A percentile compares a stretch with the other conserved stretches of the same genome.
These are phyloP conservation scores for Holtermannia corniformis DNA, from an alignment of 768 basidiomycete species.

Conservation along the genomic window DNA sequence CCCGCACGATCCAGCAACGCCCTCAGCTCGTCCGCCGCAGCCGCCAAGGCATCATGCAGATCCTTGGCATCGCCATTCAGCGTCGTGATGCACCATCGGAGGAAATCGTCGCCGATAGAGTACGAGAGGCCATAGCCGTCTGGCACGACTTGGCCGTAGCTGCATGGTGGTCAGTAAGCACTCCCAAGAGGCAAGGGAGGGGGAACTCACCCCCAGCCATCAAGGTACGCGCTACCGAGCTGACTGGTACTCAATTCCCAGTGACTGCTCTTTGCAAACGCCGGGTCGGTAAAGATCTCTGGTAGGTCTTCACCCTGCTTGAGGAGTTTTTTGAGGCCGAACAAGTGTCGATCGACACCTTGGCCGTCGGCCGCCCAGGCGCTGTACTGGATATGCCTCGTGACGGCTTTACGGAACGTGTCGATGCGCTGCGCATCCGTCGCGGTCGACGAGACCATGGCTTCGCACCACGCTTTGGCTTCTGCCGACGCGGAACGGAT, in stretches of 20 bases:
- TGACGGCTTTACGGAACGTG: constrained; percentile 65
- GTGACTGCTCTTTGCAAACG: constrained; percentile 60
- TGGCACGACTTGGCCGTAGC: constrained; percentile 58
- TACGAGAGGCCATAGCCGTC: constrained; percentile 91
- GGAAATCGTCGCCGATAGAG: constrained; percentile 69
- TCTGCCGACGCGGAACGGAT: constrained; percentile 77
- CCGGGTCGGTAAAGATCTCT: constrained; percentile 62
- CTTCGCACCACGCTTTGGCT: constrained; percentile 73
- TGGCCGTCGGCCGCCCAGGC: constrained; percentile 87
- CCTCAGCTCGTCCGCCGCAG: constrained; percentile 69
- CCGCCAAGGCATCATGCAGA: constrained; percentile 67
- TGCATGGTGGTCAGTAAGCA: too few relatives aligned
- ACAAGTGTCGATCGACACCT: constrained; percentile 91
- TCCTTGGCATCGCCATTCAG: constrained; percentile 55
- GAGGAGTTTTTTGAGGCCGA: constrained; percentile 78
- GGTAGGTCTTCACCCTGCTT: constrained; percentile 57
- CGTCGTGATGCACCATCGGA: constrained; percentile 87
- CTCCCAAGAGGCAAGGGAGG: not conserved
- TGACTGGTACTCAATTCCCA: constrained; percentile 94
- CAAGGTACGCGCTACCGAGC: constrained; percentile 66
- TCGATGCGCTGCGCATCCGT: constrained; percentile 49
- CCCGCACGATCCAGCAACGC: constrained; percentile 62
- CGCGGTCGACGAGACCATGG: constrained; percentile 51
- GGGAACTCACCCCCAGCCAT: constrained; percentile 88
- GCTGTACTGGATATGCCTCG: constrained; percentile 77